A percentile compares a stretch with the other conserved stretches of the same genome.
These are phyloP conservation scores for Graphiopsis chlorocephala DNA, from an alignment of 2,329 filamentous ascomycete genomes.

Conservation along the genomic window DNA sequence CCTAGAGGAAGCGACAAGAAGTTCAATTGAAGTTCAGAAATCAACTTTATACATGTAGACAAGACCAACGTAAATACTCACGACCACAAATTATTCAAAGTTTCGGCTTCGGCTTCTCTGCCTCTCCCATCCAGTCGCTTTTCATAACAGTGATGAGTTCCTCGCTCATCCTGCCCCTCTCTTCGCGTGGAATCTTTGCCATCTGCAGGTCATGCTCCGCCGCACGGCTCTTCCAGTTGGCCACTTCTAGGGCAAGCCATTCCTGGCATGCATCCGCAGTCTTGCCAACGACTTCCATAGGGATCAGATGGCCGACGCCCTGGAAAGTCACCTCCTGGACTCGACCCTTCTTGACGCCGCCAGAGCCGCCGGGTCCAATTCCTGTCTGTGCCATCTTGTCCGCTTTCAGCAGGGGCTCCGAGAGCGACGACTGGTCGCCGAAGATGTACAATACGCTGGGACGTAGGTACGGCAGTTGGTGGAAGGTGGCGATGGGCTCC, in stretches of 20 bases:
- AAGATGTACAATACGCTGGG: constrained; percentile 69
- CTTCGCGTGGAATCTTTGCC: constrained; percentile 25
- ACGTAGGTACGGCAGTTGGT: constrained; percentile 58
- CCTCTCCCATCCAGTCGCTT: constrained; percentile 22
- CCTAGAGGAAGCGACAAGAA: constrained; percentile 39
- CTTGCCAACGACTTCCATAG: constrained; percentile 71
- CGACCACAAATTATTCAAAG: background rate
- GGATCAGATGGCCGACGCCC: constrained; percentile 72
- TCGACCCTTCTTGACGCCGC: constrained; percentile 60
- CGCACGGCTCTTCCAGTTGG: constrained; percentile 35
- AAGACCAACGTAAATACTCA: background rate
- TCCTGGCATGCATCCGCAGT: constrained; percentile 56
- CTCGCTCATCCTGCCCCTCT: constrained; percentile 31
- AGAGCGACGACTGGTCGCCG: constrained; percentile 59
- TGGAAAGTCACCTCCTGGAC: constrained; percentile 66
- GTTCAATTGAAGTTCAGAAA: constrained; percentile 30
- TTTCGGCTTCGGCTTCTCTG: constrained; percentile 10
- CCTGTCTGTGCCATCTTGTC: constrained; percentile 65
- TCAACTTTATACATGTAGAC: background rate
- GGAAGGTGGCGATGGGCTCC: constrained; percentile 58
- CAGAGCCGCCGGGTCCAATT: constrained; percentile 63
- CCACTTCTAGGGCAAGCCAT: constrained; percentile 38
- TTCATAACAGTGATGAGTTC: constrained; percentile 27
- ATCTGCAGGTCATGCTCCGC: constrained; percentile 28
- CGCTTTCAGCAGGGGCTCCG: constrained; percentile 48